Percentiles rank a stretch among this genome's conserved stretches.
Evolutionary conservation across 2,329 filamentous ascomycete species (phyloP).

Genomic region (Hypoxylon sp.): DNA sequence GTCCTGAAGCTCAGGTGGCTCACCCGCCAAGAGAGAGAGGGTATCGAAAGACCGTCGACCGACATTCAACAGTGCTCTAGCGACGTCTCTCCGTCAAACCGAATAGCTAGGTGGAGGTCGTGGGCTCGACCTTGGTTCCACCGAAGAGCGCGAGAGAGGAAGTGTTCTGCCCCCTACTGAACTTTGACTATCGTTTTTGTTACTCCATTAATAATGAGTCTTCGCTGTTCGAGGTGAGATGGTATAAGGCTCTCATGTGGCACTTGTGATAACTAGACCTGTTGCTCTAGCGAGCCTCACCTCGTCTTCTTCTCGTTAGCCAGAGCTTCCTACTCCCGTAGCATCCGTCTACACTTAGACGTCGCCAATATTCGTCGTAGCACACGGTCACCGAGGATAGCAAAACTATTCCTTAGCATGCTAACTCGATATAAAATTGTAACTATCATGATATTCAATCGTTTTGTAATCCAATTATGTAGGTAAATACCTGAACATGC

Average conservation of each 20-base stretch:
- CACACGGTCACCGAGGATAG: neutral
- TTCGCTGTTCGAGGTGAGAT: too few relatives aligned
- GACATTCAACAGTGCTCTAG: slow-evolving; percentile 7
- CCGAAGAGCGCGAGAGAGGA: slow-evolving; percentile 35
- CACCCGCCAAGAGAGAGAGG: slow-evolving; percentile 47
- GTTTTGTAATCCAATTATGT: neutral
- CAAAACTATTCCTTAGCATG: neutral
- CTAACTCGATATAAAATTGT: slow-evolving; percentile 10
- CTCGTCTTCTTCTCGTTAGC: too few relatives aligned
- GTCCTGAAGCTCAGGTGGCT: slow-evolving; percentile 54
- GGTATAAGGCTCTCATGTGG: too few relatives aligned
- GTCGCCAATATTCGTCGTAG: too few relatives aligned
- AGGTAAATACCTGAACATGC: neutral
- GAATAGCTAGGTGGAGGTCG: slow-evolving; percentile 43
- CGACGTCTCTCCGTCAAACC: slow-evolving; percentile 31
- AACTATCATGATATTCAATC: slow-evolving; percentile 15
- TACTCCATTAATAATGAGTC: neutral
- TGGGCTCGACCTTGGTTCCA: slow-evolving; percentile 46
- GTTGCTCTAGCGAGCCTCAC: too few relatives aligned
- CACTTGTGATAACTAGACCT: too few relatives aligned
- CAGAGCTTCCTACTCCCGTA: neutral
- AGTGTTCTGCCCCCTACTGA: slow-evolving; percentile 26
- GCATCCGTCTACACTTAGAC: neutral
- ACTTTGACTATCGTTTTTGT: neutral
- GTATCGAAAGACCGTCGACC: slow-evolving; percentile 32